Evolutionary conservation across 805 yeast species (phyloP), one percentile per base, ranked within the genome.

Genomic region (Cyberlindnera maclurae): DNA sequence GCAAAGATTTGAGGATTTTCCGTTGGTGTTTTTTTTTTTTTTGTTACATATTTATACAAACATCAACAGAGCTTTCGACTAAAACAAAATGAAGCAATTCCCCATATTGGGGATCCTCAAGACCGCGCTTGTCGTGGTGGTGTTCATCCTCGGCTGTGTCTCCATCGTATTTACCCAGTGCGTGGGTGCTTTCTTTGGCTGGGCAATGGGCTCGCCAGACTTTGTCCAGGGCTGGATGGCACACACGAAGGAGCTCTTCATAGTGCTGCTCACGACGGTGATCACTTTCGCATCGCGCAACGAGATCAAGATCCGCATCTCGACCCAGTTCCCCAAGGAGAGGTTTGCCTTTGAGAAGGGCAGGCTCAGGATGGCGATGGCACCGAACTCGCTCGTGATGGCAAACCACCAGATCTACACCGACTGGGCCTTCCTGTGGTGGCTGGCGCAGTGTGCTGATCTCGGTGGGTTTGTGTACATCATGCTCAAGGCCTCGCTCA

Each of bases 341-440:
- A n/a, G 38, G 2, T 18, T 46, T 4, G 22, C 35, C n/a, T 38
- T 43, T 30, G 26, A 36, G 27, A 40, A 44, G 37, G 44, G 47
- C 0, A 36, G 37, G 5, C 20, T 52, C 6, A 33, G 42, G 33
- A 40, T 63, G 3, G 41, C 49, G 11, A 51, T 80, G 32, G 58
- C 66, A 7, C 73, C 73, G 15, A 70, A 77, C 29, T 70, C 84
- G 0, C 70, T 90, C 2, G 57, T 82, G 33, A 79, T 89, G 27
- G 76, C 93, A n/a, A 90, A 90, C 56, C 97, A 90, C 60, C 97
- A 89, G 62, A 81, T 90, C 17, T 90, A 90, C 58, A 78, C 90
- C 4, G 98, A 90, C 58, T 90, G 98, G 98, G 69, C 83, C 10
- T 88, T 75, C 51, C 49, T 87, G 39, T 90, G 98, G 98, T 90